These are phyloP conservation scores for Malus hybrid DNA, from an alignment of 331 rosid genomes.

Conservation along the genomic window DNA sequence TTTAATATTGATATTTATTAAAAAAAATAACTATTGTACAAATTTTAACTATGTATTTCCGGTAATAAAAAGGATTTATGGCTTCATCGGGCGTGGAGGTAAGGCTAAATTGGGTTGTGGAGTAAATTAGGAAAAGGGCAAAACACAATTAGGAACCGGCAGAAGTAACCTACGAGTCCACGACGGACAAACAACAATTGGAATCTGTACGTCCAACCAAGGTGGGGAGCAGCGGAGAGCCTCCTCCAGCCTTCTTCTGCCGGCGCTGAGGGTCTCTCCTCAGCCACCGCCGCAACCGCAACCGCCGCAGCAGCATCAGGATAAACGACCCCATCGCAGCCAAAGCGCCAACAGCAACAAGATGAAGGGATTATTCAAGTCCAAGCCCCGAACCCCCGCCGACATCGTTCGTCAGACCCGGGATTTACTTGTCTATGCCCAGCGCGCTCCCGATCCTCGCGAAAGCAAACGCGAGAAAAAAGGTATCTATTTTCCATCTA, in stretches of 20 bases:
- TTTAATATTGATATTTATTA: too few relatives aligned
- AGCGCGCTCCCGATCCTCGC: slow-evolving; percentile 43
- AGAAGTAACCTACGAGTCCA: neutral
- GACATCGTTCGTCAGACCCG: slow-evolving; percentile 84
- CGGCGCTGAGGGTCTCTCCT: slow-evolving; percentile 10
- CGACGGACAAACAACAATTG: slow-evolving; percentile 15
- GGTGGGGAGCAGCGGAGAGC: slow-evolving; percentile 26
- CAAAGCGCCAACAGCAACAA: slow-evolving; percentile 34
- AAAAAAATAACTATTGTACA: too few relatives aligned
- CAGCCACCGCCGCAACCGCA: neutral
- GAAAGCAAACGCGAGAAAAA: slow-evolving; percentile 88
- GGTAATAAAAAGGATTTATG: too few relatives aligned
- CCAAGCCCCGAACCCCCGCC: slow-evolving; percentile 83
- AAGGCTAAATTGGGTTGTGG: too few relatives aligned
- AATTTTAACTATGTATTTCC: too few relatives aligned
- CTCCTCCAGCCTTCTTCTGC: slow-evolving; percentile 17
- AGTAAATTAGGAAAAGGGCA: too few relatives aligned
- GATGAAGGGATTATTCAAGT: slow-evolving; percentile 88
- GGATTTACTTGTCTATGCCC: slow-evolving; percentile 60
- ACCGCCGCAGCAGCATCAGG: neutral
- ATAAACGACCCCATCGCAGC: neutral
- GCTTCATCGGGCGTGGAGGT: too few relatives aligned
- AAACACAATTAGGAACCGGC: neutral
- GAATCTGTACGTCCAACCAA: slow-evolving; percentile 25
- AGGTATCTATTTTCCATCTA: slow-evolving; percentile 27